Evolutionary conservation across 371 early-diverging fungal species (phyloP).

Genomic region (Umbelopsis sp.): DNA sequence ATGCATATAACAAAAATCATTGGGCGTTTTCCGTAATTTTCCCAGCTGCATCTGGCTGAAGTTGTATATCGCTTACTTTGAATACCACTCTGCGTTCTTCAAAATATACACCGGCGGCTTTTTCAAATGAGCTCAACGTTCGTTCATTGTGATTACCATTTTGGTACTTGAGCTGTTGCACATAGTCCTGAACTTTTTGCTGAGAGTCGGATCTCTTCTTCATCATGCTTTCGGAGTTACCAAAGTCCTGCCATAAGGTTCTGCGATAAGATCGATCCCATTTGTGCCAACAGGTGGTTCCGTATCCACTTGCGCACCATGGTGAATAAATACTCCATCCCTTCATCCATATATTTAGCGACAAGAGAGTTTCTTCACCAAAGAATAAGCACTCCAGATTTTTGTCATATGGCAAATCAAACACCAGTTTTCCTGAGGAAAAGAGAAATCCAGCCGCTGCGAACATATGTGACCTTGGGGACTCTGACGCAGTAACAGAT

Average conservation of each 20-base stretch:
- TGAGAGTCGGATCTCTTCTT: not conserved
- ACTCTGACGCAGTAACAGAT: not conserved
- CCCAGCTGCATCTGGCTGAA: not conserved
- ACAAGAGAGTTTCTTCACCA: not conserved
- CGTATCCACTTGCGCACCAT: not conserved
- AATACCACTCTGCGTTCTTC: not conserved
- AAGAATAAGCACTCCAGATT: not conserved
- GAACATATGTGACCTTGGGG: not conserved
- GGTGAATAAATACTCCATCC: not conserved
- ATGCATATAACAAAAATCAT: no score
- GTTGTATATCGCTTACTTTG: not conserved
- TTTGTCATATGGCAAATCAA: not conserved
- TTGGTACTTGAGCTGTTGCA: not conserved
- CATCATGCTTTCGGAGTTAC: not conserved
- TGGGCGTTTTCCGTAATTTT: not conserved
- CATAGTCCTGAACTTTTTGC: not conserved
- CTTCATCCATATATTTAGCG: not conserved
- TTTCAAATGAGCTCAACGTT: not conserved
- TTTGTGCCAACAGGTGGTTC: not conserved
- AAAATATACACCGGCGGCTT: not conserved
- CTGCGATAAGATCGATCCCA: not conserved
- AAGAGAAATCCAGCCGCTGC: not conserved
- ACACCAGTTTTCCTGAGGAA: not conserved
- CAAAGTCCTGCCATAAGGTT: not conserved
- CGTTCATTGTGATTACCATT: constrained; percentile 6